Base-by-base conservation (phyloP, 192 early-diverging fungal species). In the Linnemannia hyalina region DNA sequence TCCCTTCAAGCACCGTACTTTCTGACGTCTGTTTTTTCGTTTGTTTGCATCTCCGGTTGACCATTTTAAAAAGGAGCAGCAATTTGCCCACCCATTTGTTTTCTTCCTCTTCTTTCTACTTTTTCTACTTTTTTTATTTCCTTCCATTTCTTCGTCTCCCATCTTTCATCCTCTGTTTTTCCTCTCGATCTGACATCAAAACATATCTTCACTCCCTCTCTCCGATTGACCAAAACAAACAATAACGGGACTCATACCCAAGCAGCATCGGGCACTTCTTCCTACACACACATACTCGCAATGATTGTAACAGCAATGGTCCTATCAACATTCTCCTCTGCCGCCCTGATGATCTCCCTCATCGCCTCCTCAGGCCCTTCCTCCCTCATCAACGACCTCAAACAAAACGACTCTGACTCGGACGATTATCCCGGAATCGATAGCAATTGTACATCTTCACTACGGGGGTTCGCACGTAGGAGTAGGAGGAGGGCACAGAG, bases 281-380 rank as follows among this genome's bases (percentile, higher is more conserved):
- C 26, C 8, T 13, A 4, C n/a, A 65, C 29, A 57, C 22, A 57
- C 0, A 57, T 10, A 57, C 6, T 0, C n/a, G 4, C 29, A 35
- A 65, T 65, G 60, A 65, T 65, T 32, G 29, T 65, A 32, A 65
- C 60, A 15, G 60, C 60, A 35, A 65, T 65, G 60, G 11, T 65
- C 29, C 60, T 65, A 65, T 65, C 60, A 32, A 65, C 60, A 65
- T 65, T 65, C 60, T 65, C 60, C 11, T 65, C 60, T 7, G 60
- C 60, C 4, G 60, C 60, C n/a, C 26, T 65, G 60, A 65, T 65
- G 60, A 32, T 65, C 60, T 65, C 60, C 29, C 60, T 65, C 13
- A 65, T 65, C 26, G 60, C 60, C 9, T 65, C 60, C 26, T 65
- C 60, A 65, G 60, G 60, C 10, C 60, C 60, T 0, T 65, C 60